Evolutionary conservation across 805 yeast genomes (phyloP), one percentile per base, ranked within the genome.

Genomic region (Yamadazyma nakazawae): DNA sequence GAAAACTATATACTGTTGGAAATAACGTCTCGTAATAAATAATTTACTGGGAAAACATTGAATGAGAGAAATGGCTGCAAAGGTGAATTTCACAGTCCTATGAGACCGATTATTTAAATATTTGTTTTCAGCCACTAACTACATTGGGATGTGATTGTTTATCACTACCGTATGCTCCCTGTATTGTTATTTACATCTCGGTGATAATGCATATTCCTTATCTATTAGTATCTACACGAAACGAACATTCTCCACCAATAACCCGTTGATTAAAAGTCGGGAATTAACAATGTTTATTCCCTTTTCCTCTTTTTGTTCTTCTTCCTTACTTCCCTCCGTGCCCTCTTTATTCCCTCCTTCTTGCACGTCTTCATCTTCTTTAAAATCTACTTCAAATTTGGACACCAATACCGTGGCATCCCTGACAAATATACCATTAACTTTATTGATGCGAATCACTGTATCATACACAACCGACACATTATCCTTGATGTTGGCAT

Each of bases 381-480:
- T 5, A 26, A n/a, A 24, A 13, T 19, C 38, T 16, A 43, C 18
- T 3, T 34, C 44, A 34, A 51, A 48, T 9, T 21, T 34, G 21
- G 37, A 42, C 18, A 43, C 41, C 28, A 17, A 41, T 4, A 47
- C 32, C 14, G 14, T 42, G 21, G 19, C 41, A 11, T 57, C 62
- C 2, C 48, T 40, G 2, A 70, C 56, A 6, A 47, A 48, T 2
- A 62, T 50, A 0, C 76, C 77, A 54, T 72, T 72, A 34, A 72
- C 46, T 36, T 58, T 63, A 13, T 39, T 53, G 18, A 70, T 49
- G 13, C 75, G 53, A 19, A 67, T 52, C 1, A 60, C 58, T 5
- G 50, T 19, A 21, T 54, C 53, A 24, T 46, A 47, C 32, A 12
- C 32, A 39, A 43, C 17, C 19, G 45, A 43, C 10, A 19, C 21